Base-by-base conservation (phyloP, 345 rosid species). In the Hibiscus mutabilis region DNA sequence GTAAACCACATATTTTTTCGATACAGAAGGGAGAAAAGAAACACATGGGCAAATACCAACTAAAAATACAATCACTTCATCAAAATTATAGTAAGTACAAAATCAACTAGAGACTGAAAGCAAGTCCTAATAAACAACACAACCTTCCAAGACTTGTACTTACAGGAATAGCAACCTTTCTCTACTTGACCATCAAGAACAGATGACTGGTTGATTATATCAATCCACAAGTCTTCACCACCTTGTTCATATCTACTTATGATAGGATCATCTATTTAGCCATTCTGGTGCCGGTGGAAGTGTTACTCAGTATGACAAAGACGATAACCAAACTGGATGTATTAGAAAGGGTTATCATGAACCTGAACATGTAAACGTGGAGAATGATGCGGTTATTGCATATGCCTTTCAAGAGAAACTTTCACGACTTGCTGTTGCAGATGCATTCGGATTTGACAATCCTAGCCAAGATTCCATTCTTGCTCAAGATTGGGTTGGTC, bases 351-450 rank as follows among this genome's bases (percentile, higher is more conserved):
- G 84, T 76, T n/a, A n/a, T n/a, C n/a, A n/a, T n/a, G n/a, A n/a
- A n/a, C n/a, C n/a, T 47, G 76, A 74, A 42, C 37, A 69, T 72
- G 71, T 66, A 16, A 69, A 82, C 66, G 82, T 86, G 1, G 97
- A 90, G 78, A 85, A 83, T 74, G 99, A 95, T 86, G 92, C 86
- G 3, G 86, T 81, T 24, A 92, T 95, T 42, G 97, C 97, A 52
- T 83, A 68, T 78, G 84, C 85, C 77, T 80, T 88, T 46, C 96
- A 89, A 78, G 97, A 90, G 66, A 97, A 95, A 71, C 77, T 89
- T 63, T 87, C 97, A 24, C 86, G 70, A 71, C 73, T 89, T 40
- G 85, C 85, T 80, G 77, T 69, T 61, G 92, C 75, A 0, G 94
- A 86, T 77, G 82, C 86, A 68, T 85, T 84, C 0, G 91, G 84